Evolutionary conservation across 1,139 yeast species (phyloP), one percentile per base, ranked within the genome.

Genomic region (Entelexis sorbosivorans): DNA sequence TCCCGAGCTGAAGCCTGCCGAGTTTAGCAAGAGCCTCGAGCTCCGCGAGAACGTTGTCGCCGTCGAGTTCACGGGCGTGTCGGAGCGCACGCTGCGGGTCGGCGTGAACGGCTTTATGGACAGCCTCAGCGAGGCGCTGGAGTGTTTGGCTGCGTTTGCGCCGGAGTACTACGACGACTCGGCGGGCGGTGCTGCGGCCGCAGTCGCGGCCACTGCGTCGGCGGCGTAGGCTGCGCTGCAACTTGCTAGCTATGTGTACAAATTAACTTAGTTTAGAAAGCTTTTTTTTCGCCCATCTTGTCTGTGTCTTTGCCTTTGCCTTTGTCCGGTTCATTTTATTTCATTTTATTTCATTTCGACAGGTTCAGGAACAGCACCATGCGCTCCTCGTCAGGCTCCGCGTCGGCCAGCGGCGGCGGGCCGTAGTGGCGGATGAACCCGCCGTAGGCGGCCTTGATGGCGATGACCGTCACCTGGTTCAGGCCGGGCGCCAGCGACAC

Each of bases 31-130:
- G 44, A 49, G 34, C 34, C 52, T 66, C 20, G 38, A 42, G 10
- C 47, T 53, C 1, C 58, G 59, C 5, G 60, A 54, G 14, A 56
- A 52, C 65, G 48, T 60, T 59, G 68, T 82, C 47, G 50, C 62
- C 4, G 76, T 78, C 35, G 53, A 59, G 1, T 80, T 82, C 58
- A 63, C 66, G 5, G 89, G 83, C 0, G 69, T 70, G 2, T 75
- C 82, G 47, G 85, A 81, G 59, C 65, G 88, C 52, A 79, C 78
- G 3, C 71, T 82, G 43, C 67, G 91, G 58, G 89, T 82, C 9
- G 84, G 87, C 3, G 81, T 79, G 29, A 81, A 82, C 64, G 79
- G 78, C 58, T 73, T 80, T 34, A 70, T 82, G 54, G 89, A 82
- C 61, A 78, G 76, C 57, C 64, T 82, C 44, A 78, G 78, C 58